Evolutionary conservation across 148 eudicot species (phyloP).

Genomic region (Cornus controversa): DNA sequence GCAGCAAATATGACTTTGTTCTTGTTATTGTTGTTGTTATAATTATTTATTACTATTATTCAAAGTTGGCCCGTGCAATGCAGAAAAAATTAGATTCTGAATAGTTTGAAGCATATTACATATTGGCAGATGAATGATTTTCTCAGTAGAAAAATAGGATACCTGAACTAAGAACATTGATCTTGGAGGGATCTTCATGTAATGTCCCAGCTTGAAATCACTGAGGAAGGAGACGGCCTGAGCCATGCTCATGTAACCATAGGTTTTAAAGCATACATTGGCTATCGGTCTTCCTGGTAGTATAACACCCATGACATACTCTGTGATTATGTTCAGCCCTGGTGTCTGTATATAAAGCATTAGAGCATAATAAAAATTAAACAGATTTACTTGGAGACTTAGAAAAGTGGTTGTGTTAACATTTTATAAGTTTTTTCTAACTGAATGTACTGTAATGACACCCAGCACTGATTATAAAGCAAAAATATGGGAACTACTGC

Average conservation of each 20-base stretch:
- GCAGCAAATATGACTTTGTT: not conserved
- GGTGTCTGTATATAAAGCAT: constrained; percentile 73
- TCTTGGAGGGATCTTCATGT: constrained; percentile 99
- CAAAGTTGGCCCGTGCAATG: not conserved
- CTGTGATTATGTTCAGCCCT: constrained; percentile 92
- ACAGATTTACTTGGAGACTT: not conserved
- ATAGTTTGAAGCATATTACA: not conserved
- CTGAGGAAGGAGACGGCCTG: constrained; percentile 93
- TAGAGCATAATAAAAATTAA: constrained; percentile 10
- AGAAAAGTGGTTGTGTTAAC: not conserved
- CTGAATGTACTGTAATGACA: not conserved
- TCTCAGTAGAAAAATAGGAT: not conserved
- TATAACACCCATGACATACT: constrained; percentile 89
- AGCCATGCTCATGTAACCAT: constrained; percentile 99
- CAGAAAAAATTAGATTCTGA: not conserved
- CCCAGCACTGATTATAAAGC: not conserved
- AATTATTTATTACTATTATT: too few relatives aligned
- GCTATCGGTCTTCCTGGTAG: constrained; percentile 96
- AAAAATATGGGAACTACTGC: not conserved
- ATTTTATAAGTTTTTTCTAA: not conserved
- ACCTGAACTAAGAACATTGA: constrained; percentile 99
- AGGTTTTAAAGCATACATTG: constrained; percentile 89
- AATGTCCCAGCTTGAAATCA: constrained; percentile 98
- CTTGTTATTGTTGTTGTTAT: too few relatives aligned
- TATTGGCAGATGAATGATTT: constrained; percentile 1